phyloP scores from a whole-genome alignment of 148 eudicot genomes.

The Heliosperma pusillum region DNA sequence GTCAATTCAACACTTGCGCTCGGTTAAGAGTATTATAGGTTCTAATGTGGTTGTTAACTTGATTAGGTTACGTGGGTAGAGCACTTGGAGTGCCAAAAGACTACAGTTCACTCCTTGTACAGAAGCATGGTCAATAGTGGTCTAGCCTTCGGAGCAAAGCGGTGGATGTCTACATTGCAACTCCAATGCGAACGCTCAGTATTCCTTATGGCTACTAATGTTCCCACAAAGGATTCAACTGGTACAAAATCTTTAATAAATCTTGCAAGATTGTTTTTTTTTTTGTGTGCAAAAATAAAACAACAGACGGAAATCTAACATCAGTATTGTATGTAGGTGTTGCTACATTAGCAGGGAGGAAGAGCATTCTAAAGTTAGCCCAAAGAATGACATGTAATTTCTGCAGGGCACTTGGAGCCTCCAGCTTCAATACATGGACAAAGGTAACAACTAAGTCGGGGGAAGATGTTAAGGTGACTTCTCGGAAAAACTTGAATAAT shows the following conservation, averaged over 20 bases:
- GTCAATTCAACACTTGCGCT: too few relatives aligned
- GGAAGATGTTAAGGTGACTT: conserved; percentile 73
- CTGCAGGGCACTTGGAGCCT: conserved; percentile 73
- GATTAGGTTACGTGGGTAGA: conserved; percentile 91
- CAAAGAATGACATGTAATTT: conserved; percentile 88
- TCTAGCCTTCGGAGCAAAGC: conserved; percentile 85
- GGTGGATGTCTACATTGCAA: conserved; percentile 81
- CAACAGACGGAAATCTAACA: background rate
- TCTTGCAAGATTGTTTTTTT: background rate
- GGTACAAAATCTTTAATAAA: conserved; percentile 34
- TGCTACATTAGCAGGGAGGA: conserved; percentile 85
- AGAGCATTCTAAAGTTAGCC: conserved; percentile 83
- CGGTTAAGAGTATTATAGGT: background rate
- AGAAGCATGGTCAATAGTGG: conserved; percentile 78
- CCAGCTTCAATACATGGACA: conserved; percentile 78
- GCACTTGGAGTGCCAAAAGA: conserved; percentile 81
- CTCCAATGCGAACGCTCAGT: conserved; percentile 84
- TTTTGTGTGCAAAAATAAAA: too few relatives aligned
- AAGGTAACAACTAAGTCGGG: conserved; percentile 78
- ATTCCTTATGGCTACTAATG: conserved; percentile 90
- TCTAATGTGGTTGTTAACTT: background rate
- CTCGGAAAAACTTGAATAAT: conserved; percentile 76
- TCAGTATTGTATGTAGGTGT: conserved; percentile 45
- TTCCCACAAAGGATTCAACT: conserved; percentile 82
- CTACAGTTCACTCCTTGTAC: conserved; percentile 59